Base-by-base conservation (phyloP, 1,284 basidiomycete species). In the Entoloma clypeatum region DNA sequence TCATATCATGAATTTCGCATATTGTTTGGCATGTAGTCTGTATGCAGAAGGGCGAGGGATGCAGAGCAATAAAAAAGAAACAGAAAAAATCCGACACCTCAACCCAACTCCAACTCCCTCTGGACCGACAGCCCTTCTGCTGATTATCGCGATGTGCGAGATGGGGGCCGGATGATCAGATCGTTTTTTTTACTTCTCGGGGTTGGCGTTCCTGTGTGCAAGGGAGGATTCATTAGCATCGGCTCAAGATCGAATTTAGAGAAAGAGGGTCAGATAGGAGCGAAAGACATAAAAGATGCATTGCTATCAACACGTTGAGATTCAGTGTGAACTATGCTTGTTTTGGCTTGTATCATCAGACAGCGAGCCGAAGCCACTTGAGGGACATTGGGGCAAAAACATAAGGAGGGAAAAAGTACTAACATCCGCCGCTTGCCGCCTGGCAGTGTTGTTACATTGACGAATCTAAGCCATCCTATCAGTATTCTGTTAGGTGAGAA, bases 351-450 rank as follows among this genome's bases (percentile, higher is more conserved):
- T 74, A 74, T 90, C 86, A 90, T 90, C 81, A 57, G 60, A 28
- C 45, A 48, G 36, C 34, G 39, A 19, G 34, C 10, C 18, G 39
- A 26, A 25, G 14, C 29, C 29, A n/a, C 22, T 22, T 23, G 21
- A 40, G 26, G 30, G 19, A 24, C 34, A 37, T 36, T n/a, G 19
- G 28, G 5, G 17, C 9, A 40, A 32, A 36, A 33, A 17, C 39
- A n/a, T 32, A 43, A 30, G 22, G 47, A 36, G 43, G 49, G 49
- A 40, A 29, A 36, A 53, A 48, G 34, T 11, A 89, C 92, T 79
- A 69, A 93, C 93, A 96, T 95, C 72, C 82, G 83, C 71, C 93
- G 82, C 79, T 97, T 97, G 71, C 92, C 93, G 56, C 88, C 87
- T 50, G 89, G 88, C 48, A 87, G 77, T 50, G 85, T 79, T 48